These are phyloP conservation scores for Aspergillus vadensis DNA, from an alignment of 2,329 filamentous ascomycete genomes.

Conservation along the genomic window DNA sequence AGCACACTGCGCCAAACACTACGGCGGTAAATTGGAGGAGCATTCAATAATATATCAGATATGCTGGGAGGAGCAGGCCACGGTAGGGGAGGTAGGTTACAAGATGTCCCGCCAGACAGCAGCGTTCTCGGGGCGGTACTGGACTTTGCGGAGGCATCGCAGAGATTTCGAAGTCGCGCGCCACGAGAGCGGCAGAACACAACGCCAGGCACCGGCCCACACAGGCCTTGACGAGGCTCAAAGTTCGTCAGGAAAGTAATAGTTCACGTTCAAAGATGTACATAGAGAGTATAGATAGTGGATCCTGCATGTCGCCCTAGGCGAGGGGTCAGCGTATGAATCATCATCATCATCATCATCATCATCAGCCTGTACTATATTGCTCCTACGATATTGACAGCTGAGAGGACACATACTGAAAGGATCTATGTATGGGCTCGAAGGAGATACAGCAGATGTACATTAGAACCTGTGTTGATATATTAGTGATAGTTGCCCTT, in stretches of 20 bases:
- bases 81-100: conserved; percentile 8
- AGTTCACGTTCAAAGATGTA: conserved; percentile 3
- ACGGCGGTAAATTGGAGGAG: conserved; percentile 19
- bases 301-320: conserved; percentile 5
- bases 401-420: no score
- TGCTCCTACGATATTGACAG: no score
- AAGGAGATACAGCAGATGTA: no score
- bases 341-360: no score
- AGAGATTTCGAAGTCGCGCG: no score
- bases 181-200: no score
- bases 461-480: no score
- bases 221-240: conserved; percentile 20
- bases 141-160: conserved; percentile 19
- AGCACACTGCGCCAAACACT: conserved; percentile 8
- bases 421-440: no score
- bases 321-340: conserved; percentile 12
- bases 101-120: not conserved
- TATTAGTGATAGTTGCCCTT: no score
- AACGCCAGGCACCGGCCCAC: conserved; percentile 3
- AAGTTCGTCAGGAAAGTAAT: conserved; percentile 14
- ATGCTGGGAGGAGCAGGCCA: conserved; percentile 23
- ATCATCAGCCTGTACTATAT: no score
- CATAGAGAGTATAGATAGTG: conserved; percentile 4
- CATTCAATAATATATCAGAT: conserved; percentile 24
- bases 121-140: conserved; percentile 2